Conservation (phyloP, 2,329 filamentous ascomycete genomes). For the Ascochyta rabiei region DNA sequence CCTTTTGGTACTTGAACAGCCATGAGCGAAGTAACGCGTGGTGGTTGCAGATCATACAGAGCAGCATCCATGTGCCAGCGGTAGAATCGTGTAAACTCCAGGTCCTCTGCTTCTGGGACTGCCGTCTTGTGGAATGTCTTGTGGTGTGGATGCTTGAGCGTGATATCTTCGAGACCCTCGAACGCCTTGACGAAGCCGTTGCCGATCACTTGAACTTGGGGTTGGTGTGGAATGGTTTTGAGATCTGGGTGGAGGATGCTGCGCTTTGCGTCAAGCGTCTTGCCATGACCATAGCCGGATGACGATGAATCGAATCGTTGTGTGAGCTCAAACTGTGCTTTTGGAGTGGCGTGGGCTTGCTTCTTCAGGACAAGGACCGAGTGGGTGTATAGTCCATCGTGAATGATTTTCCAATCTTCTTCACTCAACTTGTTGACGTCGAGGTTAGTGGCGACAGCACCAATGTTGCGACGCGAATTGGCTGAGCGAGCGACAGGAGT, state of each 20-base stretch:
- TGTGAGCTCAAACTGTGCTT: conserved; percentile 76
- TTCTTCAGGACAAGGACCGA: conserved; percentile 75
- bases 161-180: conserved; percentile 72
- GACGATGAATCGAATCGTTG: conserved; percentile 72
- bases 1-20: conserved; percentile 74
- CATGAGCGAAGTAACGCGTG: conserved; percentile 73
- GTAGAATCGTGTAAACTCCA: conserved; percentile 68
- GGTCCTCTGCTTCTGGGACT: conserved; percentile 67
- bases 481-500: conserved; percentile 8
- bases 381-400: conserved; percentile 68
- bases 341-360: conserved; percentile 67
- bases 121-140: conserved; percentile 72
- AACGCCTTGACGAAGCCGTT: conserved; percentile 73
- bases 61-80: conserved; percentile 83
- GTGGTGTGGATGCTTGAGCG: conserved; percentile 76
- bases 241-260: conserved; percentile 77
- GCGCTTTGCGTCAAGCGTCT: conserved; percentile 70
- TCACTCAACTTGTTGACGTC: conserved; percentile 18
- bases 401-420: conserved; percentile 66
- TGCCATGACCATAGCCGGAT: conserved; percentile 75
- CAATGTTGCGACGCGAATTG: conserved; percentile 13
- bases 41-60: conserved; percentile 75
- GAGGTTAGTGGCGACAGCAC: conserved; percentile 19
- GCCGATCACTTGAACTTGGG: conserved; percentile 80
- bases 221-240: conserved; percentile 80